Base-by-base conservation (phyloP, 108 stramenopile species). In the Cylindrotheca closterium region DNA sequence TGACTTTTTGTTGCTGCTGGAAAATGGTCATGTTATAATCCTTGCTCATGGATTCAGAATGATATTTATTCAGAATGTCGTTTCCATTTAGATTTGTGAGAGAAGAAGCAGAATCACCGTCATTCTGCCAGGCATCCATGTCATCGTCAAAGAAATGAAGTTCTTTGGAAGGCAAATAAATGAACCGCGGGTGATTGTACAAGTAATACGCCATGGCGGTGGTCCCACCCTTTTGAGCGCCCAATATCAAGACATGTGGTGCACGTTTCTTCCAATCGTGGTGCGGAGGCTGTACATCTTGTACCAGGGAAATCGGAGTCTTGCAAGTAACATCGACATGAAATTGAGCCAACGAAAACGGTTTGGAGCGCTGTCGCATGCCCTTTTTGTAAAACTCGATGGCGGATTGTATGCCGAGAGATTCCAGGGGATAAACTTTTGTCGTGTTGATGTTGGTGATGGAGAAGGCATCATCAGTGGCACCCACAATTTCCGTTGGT, bases 171-270 rank as follows among this genome's bases (percentile, higher is more conserved):
- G 34, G 34, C 25, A 45, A 28, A 15, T 65, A 22, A 4, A 22
- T 25, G 22, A 71, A 26, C 3, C 4, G 7, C 15, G 70, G 60
- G 47, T 71, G 70, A 7, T 63, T 34, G 33, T 32, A 62, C 54
- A 71, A 48, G 46, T 61, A 71, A 45, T 57, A 32, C 5, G 42
- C 42, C 18, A 71, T 25, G 18, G 70, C 70, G 29, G 51, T 30
- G 10, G 70, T 71, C 12, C 70, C 70, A 15, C 49, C 70, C 34
- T 71, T 71, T 52, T 54, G 51, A 26, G 53, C 55, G 2, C 70
- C 70, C 61, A 71, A 47, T 46, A 71, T 24, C n/a, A 71, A 45
- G 47, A 52, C 70, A 31, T 63, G 56, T 3, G 70, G 70, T 22
- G 51, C 52, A 7, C 33, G 30, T 22, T 4, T 30, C 22, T 65